Conservation (phyloP, 768 basidiomycete genomes). For the Russula dissimulans region DNA sequence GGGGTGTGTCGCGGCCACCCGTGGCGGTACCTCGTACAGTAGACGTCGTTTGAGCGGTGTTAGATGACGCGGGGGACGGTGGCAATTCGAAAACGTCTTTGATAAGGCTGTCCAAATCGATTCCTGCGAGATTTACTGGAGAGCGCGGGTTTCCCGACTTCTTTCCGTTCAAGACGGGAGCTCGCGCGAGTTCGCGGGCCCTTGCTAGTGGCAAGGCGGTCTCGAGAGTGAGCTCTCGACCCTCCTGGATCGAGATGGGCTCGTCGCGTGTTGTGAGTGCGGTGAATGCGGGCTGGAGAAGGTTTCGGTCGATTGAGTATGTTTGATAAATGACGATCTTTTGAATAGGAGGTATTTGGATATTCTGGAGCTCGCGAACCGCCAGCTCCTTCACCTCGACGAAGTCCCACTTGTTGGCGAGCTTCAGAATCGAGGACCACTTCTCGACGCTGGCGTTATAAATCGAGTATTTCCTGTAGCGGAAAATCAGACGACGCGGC, state of each 20-base stretch:
- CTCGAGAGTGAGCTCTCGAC: slow-evolving; percentile 44
- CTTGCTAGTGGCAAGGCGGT: slow-evolving; percentile 42
- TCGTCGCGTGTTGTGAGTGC: slow-evolving; percentile 42
- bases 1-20: slow-evolving; percentile 3
- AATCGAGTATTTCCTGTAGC: slow-evolving; percentile 42
- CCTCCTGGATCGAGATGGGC: slow-evolving; percentile 46
- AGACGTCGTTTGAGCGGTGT: neutral
- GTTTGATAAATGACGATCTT: slow-evolving; percentile 49
- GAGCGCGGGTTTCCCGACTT: neutral
- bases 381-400: slow-evolving; percentile 41
- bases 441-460: slow-evolving; percentile 41
- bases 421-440: slow-evolving; percentile 47
- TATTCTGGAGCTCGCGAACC: slow-evolving; percentile 41
- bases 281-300: slow-evolving; percentile 46
- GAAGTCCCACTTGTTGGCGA: slow-evolving; percentile 50
- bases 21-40: neutral
- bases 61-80: neutral
- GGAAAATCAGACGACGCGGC: neutral
- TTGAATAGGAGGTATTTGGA: slow-evolving; percentile 37
- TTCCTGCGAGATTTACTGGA: neutral
- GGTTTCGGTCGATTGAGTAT: slow-evolving; percentile 37
- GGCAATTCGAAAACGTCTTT: slow-evolving; percentile 8
- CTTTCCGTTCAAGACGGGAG: neutral
- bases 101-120: slow-evolving; percentile 4
- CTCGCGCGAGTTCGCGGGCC: slow-evolving; percentile 37